phyloP scores from a whole-genome alignment of 139 green algal genomes.

The Chlamydomonas sp. region DNA sequence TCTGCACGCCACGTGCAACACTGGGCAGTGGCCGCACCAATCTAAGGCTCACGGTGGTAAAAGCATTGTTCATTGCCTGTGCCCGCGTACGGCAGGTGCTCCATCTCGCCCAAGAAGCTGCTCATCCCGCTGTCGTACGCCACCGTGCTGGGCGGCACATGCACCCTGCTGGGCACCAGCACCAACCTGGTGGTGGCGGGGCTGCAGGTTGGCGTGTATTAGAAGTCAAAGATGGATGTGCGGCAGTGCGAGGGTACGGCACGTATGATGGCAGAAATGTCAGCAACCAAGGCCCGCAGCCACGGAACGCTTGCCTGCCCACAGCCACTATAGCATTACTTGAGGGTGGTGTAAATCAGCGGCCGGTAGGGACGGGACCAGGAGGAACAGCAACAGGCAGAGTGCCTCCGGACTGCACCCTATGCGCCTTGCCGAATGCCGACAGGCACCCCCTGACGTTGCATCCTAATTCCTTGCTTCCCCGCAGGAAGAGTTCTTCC shows the following conservation, averaged over 20 bases:
- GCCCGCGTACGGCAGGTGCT: not conserved
- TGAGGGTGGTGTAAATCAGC: no score
- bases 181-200: constrained; percentile 83
- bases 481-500: not conserved
- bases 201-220: constrained; percentile 22
- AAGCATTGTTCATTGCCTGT: no score
- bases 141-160: constrained; percentile 77
- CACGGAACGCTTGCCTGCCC: no score
- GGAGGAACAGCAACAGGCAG: not conserved
- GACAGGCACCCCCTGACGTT: no score
- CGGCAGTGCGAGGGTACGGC: not conserved
- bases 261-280: not conserved
- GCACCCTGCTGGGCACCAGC: constrained; percentile 81
- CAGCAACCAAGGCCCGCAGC: not conserved
- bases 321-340: no score
- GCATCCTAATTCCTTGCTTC: not conserved
- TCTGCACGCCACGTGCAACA: no score
- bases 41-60: no score
- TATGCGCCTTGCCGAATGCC: no score
- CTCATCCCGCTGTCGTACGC: constrained; percentile 78
- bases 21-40: no score
- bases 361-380: not conserved
- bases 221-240: not conserved
- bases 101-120: constrained; percentile 49
- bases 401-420: not conserved